A percentile compares a stretch with the other conserved stretches of the same genome.
These are phyloP conservation scores for Lathyrus aphaca DNA, from an alignment of 306 rosid species.

Conservation along the genomic window DNA sequence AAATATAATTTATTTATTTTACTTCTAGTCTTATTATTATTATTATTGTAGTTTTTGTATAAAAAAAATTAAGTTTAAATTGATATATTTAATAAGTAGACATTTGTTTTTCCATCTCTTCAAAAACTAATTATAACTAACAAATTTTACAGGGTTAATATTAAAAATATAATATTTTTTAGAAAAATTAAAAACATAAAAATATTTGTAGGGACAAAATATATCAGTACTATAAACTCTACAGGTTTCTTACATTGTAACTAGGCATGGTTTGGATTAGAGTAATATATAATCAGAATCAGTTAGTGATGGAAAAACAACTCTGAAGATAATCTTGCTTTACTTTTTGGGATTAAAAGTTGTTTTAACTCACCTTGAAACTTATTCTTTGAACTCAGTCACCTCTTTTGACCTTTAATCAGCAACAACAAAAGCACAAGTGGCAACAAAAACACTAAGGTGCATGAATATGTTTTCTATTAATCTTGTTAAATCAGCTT, in stretches of 20 bases:
- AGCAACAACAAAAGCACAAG: conserved; percentile 16
- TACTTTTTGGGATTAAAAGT: conserved; percentile 28
- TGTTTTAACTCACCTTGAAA: conserved; percentile 24
- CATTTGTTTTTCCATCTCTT: no score
- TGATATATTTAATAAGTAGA: no score
- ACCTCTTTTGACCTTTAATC: conserved; percentile 3
- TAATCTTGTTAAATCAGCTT: no score
- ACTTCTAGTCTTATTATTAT: no score
- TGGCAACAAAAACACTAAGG: conserved; percentile 30
- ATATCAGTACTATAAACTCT: conserved; percentile 22
- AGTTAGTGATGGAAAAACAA: conserved; percentile 16
- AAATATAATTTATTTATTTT: no score
- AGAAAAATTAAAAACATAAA: no score
- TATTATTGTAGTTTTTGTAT: no score
- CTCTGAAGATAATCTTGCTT: conserved; percentile 14
- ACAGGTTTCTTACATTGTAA: conserved; percentile 33
- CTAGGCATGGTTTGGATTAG: conserved; percentile 24
- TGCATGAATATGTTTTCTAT: neutral
- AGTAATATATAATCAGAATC: conserved; percentile 29
- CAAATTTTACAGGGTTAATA: no score
- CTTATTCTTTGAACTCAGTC: conserved; percentile 23
- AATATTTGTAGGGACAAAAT: no score
- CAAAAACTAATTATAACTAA: no score
- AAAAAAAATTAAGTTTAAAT: no score
- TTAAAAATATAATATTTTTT: no score